Evolutionary conservation across 148 eudicot genomes (phyloP), one percentile per base, ranked within the genome.

Genomic region (Camellia granthamiana): DNA sequence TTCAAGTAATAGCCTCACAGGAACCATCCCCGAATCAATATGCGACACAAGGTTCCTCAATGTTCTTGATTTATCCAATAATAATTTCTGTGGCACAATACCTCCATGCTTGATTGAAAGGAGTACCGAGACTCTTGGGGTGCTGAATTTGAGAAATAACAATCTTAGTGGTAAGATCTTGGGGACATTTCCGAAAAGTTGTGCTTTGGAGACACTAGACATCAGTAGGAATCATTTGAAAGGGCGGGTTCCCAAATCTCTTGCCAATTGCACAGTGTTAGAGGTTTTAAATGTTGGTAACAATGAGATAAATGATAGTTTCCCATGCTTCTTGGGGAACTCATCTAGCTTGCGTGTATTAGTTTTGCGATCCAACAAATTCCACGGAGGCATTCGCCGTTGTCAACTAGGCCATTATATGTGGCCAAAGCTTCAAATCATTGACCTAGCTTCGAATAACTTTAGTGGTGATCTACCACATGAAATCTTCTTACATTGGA

Each of bases 231-330:
- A 90, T 72, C 44, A 5, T 9, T 21, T 92, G 30, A 1, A 30
- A 30, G 38, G 38, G 38, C 38, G 1, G 38, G 38, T 30, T 30
- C 38, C 38, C 38, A 30, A 0, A 59, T 89, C 92, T 61, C 58
- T 92, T 54, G 86, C 71, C 54, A 75, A 89, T 16, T 90, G 92
- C 74, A 66, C 0, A n/a, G 15, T 12, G 59, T 73, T 88, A 15
- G 89, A 85, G 65, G 91, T 89, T 60, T 42, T 90, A 69, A 85
- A 90, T 68, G 55, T 90, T 21, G 89, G 92, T 0, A 81, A 81
- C 60, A 90, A 90, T 66, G 67, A 65, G 13, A 68, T 92, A 2
- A 54, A 65, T 6, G 92, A 86, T 70, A 78, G 59, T 4, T 90
- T 84, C 59, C 92, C 92, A 4, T 88, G 88, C 65, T 83, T 79